phyloP scores from a whole-genome alignment of 2,329 filamentous ascomycete genomes.

The Fusarium sp. region DNA sequence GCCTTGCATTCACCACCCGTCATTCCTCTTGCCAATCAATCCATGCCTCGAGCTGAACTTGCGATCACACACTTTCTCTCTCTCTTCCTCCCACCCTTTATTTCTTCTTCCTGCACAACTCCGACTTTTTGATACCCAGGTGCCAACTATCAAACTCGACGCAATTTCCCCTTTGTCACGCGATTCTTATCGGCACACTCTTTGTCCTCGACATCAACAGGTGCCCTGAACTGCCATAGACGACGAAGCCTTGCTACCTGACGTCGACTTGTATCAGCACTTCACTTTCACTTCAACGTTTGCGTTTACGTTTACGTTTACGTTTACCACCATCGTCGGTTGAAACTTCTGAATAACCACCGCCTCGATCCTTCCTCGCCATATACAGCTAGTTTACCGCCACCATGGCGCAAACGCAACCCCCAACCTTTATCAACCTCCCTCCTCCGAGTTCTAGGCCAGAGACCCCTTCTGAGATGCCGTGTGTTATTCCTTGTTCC shows the following conservation, averaged over 20 bases:
- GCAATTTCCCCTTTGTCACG: background rate
- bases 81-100: constrained; percentile 2
- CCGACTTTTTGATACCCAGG: constrained; percentile 3
- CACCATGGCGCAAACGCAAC: constrained; percentile 58
- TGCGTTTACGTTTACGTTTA: background rate
- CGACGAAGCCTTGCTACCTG: constrained; percentile 20
- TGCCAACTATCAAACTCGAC: background rate
- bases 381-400: constrained; percentile 12
- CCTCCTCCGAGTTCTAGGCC: constrained; percentile 85
- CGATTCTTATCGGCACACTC: constrained; percentile 1
- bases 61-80: constrained; percentile 24
- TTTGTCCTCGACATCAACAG: constrained; percentile 4
- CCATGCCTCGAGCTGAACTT: constrained; percentile 18
- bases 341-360: background rate
- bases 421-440: constrained; percentile 83
- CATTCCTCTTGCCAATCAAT: constrained; percentile 24
- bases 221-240: constrained; percentile 28
- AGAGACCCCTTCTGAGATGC: constrained; percentile 89
- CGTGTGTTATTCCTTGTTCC: constrained; percentile 69
- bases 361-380: background rate
- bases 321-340: background rate
- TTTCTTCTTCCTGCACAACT: constrained; percentile 7
- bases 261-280: constrained; percentile 21
- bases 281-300: constrained; percentile 2
- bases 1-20: constrained; percentile 29